A percentile compares a stretch with the other conserved stretches of the same genome.
phyloP scores from a whole-genome alignment of 139 green algal genomes.

The Tetraselmis chui region DNA sequence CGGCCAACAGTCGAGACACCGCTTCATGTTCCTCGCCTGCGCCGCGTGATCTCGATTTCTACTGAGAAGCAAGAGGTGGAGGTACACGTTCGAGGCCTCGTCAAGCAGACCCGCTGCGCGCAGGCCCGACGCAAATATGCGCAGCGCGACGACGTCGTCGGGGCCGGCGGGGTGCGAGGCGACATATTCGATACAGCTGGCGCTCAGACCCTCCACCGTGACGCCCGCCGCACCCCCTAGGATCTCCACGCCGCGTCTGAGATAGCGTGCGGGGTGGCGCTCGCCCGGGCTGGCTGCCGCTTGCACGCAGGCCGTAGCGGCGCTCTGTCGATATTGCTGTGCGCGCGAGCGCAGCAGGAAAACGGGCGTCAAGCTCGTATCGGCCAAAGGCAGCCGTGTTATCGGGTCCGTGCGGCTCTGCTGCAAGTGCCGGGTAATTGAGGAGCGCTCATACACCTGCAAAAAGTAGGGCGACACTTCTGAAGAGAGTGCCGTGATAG shows the following conservation, averaged over 20 bases:
- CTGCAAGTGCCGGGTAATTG: constrained; percentile 26
- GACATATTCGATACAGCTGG: constrained; percentile 32
- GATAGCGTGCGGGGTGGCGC: constrained; percentile 31
- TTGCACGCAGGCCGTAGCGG: constrained; percentile 29
- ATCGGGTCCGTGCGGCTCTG: constrained; percentile 32
- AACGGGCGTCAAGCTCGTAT: constrained; percentile 28
- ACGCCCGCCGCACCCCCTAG: too few relatives aligned
- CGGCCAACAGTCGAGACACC: constrained; percentile 38
- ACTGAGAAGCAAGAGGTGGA: constrained; percentile 33
- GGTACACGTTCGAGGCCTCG: constrained; percentile 34
- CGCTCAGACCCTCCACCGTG: constrained; percentile 30
- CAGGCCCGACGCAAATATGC: constrained; percentile 40
- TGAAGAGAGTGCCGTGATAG: too few relatives aligned
- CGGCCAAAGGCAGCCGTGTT: constrained; percentile 25
- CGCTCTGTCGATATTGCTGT: constrained; percentile 36
- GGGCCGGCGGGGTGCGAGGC: constrained; percentile 26
- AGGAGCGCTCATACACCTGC: constrained; percentile 43
- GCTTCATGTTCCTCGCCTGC: constrained; percentile 42
- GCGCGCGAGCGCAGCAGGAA: constrained; percentile 40
- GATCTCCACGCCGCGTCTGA: constrained; percentile 45
- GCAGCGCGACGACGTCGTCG: constrained; percentile 31
- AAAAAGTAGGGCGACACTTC: neutral
- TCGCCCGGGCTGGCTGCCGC: constrained; percentile 18
- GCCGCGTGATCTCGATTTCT: too few relatives aligned
- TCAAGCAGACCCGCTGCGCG: constrained; percentile 21